A percentile compares a stretch with the other conserved stretches of the same genome.
Conservation (phyloP, 108 stramenopile genomes). For the Cyclotella baltica region DNA sequence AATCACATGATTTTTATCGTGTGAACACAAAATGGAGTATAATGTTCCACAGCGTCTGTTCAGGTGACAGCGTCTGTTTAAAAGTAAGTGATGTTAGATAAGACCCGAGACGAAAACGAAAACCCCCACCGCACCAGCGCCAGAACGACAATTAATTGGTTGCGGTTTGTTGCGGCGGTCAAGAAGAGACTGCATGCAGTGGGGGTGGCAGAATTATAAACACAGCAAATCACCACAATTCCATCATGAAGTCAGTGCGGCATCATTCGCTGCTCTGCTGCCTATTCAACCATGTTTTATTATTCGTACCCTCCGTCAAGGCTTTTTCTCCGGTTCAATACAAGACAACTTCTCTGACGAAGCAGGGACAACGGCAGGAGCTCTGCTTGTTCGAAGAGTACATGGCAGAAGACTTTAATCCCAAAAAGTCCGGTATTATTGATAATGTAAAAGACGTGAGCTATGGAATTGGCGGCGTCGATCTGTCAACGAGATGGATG, state of each 20-base stretch:
- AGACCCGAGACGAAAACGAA: too few relatives aligned
- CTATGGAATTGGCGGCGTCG: slow-evolving; percentile 17
- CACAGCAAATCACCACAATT: too few relatives aligned
- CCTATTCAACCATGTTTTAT: neutral
- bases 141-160: too few relatives aligned
- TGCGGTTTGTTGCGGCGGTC: too few relatives aligned
- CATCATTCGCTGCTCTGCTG: neutral
- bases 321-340: neutral
- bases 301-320: neutral
- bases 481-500: slow-evolving; percentile 19
- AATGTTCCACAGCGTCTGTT: too few relatives aligned
- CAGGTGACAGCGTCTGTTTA: too few relatives aligned
- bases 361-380: neutral
- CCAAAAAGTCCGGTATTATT: neutral
- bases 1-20: too few relatives aligned
- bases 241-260: neutral
- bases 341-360: neutral
- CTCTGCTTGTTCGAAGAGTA: neutral
- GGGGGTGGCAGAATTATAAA: too few relatives aligned
- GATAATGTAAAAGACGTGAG: neutral
- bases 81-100: too few relatives aligned
- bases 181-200: too few relatives aligned
- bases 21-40: too few relatives aligned
- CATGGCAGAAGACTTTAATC: neutral
- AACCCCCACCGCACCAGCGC: too few relatives aligned